Evolutionary conservation across 1,139 yeast genomes (phyloP).

Genomic region (Debaryomyces subglobosus): DNA sequence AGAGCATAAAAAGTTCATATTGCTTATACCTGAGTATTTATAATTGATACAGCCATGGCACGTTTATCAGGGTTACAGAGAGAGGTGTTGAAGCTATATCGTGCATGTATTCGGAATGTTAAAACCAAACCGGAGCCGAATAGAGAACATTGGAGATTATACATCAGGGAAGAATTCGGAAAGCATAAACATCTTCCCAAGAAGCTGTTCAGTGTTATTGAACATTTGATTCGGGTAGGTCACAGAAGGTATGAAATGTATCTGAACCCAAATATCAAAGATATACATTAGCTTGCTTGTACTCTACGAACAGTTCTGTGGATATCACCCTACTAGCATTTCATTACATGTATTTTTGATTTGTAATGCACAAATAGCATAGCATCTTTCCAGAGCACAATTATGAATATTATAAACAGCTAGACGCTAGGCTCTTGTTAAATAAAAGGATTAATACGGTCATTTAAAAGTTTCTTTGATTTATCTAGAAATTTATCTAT

Average conservation of each 20-base stretch:
- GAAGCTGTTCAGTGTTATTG: constrained; percentile 85
- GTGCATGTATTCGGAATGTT: constrained; percentile 57
- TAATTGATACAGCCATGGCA: constrained; percentile 26
- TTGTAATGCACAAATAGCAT: not conserved
- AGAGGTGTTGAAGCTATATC: constrained; percentile 65
- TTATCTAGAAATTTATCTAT: not conserved
- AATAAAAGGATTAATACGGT: not conserved
- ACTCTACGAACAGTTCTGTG: not conserved
- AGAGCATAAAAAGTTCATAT: not conserved
- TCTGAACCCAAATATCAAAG: constrained; percentile 65
- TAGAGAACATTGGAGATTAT: constrained; percentile 48
- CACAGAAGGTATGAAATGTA: constrained; percentile 72
- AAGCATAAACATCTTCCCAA: constrained; percentile 62
- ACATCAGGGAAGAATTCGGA: constrained; percentile 62
- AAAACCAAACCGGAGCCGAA: constrained; percentile 56
- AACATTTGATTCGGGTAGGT: constrained; percentile 81
- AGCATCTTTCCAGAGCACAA: not conserved
- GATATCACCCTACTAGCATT: not conserved
- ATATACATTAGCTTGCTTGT: constrained; percentile 45
- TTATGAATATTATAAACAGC: not conserved
- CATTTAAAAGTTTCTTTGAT: not conserved
- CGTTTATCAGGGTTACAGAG: constrained; percentile 62
- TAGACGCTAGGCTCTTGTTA: not conserved
- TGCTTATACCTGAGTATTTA: not conserved
- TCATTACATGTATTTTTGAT: not conserved